Percentiles rank a stretch among this genome's conserved stretches.
Evolutionary conservation across 768 basidiomycete species (phyloP).

Genomic region (Hygrocybe punicea): DNA sequence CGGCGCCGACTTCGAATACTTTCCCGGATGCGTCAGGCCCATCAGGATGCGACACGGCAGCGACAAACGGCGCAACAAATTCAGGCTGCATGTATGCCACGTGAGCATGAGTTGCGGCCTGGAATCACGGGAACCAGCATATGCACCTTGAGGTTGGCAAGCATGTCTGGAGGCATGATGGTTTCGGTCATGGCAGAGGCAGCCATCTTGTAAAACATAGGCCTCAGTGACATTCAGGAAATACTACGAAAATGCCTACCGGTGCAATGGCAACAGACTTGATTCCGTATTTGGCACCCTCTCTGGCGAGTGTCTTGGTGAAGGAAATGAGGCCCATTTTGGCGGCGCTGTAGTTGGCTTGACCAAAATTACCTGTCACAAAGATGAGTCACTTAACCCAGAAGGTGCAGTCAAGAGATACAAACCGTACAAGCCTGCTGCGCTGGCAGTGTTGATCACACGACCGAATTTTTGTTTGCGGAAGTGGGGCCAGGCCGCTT

Average conservation of each 20-base stretch:
- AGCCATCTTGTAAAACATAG: constrained; percentile 58
- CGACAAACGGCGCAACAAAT: constrained; percentile 90
- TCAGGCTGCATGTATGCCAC: constrained; percentile 57
- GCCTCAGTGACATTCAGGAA: not conserved
- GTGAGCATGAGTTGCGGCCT: constrained; percentile 7
- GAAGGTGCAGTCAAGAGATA: constrained; percentile 1
- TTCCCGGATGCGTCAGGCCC: constrained; percentile 75
- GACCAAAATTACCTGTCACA: constrained; percentile 81
- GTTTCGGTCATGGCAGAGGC: constrained; percentile 96
- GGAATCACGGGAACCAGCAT: not conserved
- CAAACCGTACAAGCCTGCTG: constrained; percentile 88
- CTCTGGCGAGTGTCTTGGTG: constrained; percentile 87
- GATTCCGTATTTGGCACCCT: constrained; percentile 91
- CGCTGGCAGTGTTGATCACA: constrained; percentile 90
- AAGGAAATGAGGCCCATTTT: constrained; percentile 95
- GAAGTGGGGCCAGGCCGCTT: constrained; percentile 95
- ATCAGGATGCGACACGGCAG: constrained; percentile 80
- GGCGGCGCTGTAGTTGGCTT: constrained; percentile 96
- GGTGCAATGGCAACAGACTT: constrained; percentile 86
- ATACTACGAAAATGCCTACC: constrained; percentile 44
- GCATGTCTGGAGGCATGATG: constrained; percentile 90
- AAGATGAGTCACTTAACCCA: not conserved
- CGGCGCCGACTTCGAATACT: constrained; percentile 91
- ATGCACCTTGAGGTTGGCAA: constrained; percentile 76
- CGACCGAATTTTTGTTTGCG: constrained; percentile 93